Base-by-base conservation (phyloP, 2,329 filamentous ascomycete species). In the Aspergillus persii region DNA sequence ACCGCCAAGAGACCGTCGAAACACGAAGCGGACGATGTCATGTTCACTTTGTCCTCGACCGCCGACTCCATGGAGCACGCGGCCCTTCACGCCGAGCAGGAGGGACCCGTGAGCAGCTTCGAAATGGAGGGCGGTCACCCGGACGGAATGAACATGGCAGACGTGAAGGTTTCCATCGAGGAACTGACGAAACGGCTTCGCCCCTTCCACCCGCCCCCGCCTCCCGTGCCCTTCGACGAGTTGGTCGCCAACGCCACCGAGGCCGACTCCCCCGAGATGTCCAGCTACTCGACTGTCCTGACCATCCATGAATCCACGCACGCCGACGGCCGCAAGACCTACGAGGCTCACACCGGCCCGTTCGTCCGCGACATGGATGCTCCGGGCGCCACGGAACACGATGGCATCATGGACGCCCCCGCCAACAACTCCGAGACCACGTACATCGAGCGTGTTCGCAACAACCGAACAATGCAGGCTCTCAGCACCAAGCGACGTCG, bases 401-500 rank as follows among this genome's bases (percentile, higher is more conserved):
- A 73, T 44, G 61, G 69, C 52, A 63, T 67, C 62, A 69, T 90
- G 61, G 87, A 90, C 72, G 86, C 88, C 73, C 85, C 86, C 36
- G 36, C 36, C 7, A 82, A 59, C 15, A 63, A 61, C 53, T 62
- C 68, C 15, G 67, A 66, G 49, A 67, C 64, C 60, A 73, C 69
- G 52, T 93, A 92, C 72, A 80, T 91, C 30, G 86, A 90, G 73
- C 88, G 90, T 66, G 86, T 91, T 81, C 84, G 85, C 53, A 67
- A 74, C 59, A 77, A 80, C 64, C 67, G 69, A 66, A 69, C 75
- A 74, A 93, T 96, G 89, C 80, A 88, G 61, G 86, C 92, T 64
- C 92, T 99, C 74, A 96, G 91, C 73, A 94, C 97, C 68, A 92
- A 89, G 83, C 85, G 95, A 76, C 92, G 96, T 79, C 84, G 92